These are phyloP conservation scores for Microcera coccophila DNA, from an alignment of 2,329 filamentous ascomycete genomes.

Conservation along the genomic window DNA sequence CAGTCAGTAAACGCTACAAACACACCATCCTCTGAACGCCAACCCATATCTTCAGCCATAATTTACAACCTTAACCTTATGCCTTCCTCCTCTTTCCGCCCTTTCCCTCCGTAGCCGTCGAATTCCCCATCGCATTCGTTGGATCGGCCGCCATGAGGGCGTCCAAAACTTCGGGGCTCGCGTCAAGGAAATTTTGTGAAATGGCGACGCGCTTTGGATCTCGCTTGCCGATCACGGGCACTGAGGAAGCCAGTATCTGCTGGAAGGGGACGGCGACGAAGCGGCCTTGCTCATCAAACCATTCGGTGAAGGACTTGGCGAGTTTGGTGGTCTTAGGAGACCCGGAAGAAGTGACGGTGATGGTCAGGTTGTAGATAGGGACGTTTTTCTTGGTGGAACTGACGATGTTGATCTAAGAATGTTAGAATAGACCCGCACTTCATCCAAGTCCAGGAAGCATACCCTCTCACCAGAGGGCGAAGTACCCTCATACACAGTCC, in stretches of 20 bases:
- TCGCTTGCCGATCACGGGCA: conserved; percentile 61
- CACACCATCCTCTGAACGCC: conserved; percentile 19
- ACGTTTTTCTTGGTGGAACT: conserved; percentile 74
- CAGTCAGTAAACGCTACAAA: no score
- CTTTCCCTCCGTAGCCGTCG: conserved; percentile 37
- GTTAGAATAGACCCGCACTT: conserved; percentile 11
- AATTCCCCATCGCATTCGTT: conserved; percentile 22
- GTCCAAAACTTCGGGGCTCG: conserved; percentile 47
- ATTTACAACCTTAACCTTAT: conserved; percentile 17
- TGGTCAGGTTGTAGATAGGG: conserved; percentile 72
- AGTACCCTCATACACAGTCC: conserved; percentile 73
- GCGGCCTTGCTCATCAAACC: conserved; percentile 70
- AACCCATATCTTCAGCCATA: conserved; percentile 7
- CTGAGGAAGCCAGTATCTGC: conserved; percentile 65
- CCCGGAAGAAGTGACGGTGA: conserved; percentile 49
- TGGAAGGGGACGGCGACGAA: conserved; percentile 76
- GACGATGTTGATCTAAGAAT: conserved; percentile 66
- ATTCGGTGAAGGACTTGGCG: conserved; percentile 63
- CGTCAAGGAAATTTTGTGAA: conserved; percentile 36
- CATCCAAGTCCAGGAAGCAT: conserved; percentile 38
- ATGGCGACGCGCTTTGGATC: conserved; percentile 57
- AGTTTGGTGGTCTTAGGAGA: conserved; percentile 49
- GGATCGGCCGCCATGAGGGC: conserved; percentile 40
- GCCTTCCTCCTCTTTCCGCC: conserved; percentile 47
- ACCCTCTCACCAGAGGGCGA: conserved; percentile 64